A percentile compares a stretch with the other conserved stretches of the same genome.
These are phyloP conservation scores for Coemansia sp. DNA, from an alignment of 192 early-diverging fungal species.

Conservation along the genomic window DNA sequence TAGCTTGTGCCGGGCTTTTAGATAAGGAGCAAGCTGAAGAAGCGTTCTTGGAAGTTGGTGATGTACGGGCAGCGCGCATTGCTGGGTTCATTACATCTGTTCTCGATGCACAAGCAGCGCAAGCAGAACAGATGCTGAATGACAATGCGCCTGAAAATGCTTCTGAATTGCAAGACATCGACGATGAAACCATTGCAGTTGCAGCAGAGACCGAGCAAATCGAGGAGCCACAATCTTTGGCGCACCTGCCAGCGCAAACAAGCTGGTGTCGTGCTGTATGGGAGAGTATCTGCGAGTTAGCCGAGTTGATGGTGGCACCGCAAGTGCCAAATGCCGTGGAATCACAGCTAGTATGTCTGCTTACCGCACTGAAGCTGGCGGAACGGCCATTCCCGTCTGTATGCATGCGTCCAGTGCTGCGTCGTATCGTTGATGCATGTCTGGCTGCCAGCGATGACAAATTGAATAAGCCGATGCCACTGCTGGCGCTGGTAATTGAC, in stretches of 20 bases:
- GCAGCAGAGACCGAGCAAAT: neutral
- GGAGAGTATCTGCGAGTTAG: constrained; percentile 25
- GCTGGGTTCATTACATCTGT: constrained; percentile 23
- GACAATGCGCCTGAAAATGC: neutral
- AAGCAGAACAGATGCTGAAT: constrained; percentile 3
- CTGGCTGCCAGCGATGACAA: neutral
- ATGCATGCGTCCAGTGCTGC: constrained; percentile 18
- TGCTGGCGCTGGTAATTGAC: constrained; percentile 18
- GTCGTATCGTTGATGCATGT: constrained; percentile 13
- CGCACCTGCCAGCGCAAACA: constrained; percentile 29
- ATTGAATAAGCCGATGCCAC: constrained; percentile 4
- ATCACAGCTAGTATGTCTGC: constrained; percentile 14
- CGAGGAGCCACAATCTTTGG: constrained; percentile 32
- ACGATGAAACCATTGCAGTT: neutral
- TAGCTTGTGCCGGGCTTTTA: constrained; percentile 26
- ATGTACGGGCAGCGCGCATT: constrained; percentile 27
- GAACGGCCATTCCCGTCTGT: constrained; percentile 32
- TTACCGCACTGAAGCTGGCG: constrained; percentile 15
- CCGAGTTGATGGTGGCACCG: constrained; percentile 11
- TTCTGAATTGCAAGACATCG: neutral
- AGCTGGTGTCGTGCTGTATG: constrained; percentile 47
- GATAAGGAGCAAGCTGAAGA: neutral
- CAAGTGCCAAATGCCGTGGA: constrained; percentile 13
- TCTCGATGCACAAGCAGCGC: constrained; percentile 24
- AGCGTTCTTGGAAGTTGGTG: constrained; percentile 11